phyloP scores from a whole-genome alignment of 768 basidiomycete genomes.

The Phaeotremella fagi region DNA sequence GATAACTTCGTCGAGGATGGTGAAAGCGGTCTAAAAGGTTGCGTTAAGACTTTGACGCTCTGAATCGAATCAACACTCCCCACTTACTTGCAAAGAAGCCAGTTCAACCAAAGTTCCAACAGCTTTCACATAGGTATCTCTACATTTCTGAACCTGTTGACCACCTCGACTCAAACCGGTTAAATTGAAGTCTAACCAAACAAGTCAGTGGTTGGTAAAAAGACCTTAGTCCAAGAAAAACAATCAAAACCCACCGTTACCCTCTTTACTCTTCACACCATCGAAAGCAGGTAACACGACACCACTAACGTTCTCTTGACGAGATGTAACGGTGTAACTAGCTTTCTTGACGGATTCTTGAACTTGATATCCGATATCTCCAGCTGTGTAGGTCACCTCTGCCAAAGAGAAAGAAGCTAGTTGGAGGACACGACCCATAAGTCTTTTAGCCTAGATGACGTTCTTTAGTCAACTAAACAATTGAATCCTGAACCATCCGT shows the following conservation, averaged over 20 bases:
- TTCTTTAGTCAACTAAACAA: background rate
- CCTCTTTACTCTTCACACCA: slow-evolving; percentile 65
- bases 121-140: slow-evolving; percentile 96
- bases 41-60: background rate
- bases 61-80: background rate
- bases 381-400: slow-evolving; percentile 93
- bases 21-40: slow-evolving; percentile 75
- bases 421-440: slow-evolving; percentile 99
- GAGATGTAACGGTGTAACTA: slow-evolving; percentile 85
- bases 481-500: background rate
- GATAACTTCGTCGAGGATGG: slow-evolving; percentile 97
- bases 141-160: slow-evolving; percentile 88
- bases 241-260: slow-evolving; percentile 59
- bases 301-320: slow-evolving; percentile 96
- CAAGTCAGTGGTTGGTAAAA: background rate
- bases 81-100: slow-evolving; percentile 66
- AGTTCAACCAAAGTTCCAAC: slow-evolving; percentile 95
- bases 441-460: slow-evolving; percentile 75
- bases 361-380: slow-evolving; percentile 92
- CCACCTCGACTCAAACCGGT: slow-evolving; percentile 96
- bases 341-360: slow-evolving; percentile 92
- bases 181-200: slow-evolving; percentile 87
- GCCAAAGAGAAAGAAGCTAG: slow-evolving; percentile 98
- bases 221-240: background rate
- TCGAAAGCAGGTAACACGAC: slow-evolving; percentile 95